Evolutionary conservation across 2,329 filamentous ascomycete species (phyloP).

Genomic region (Scorias spongiosa): DNA sequence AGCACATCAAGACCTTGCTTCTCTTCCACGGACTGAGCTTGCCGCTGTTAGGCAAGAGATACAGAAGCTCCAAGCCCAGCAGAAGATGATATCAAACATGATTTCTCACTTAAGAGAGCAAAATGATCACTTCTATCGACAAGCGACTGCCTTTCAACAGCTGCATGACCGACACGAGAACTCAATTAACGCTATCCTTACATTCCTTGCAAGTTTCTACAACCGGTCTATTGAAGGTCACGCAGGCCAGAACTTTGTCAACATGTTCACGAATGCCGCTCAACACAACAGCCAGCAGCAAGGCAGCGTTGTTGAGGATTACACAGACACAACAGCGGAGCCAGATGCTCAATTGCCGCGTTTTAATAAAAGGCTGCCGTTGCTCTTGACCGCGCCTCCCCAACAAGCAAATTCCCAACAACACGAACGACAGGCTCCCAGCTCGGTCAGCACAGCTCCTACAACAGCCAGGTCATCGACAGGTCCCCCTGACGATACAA

Average conservation of each 20-base stretch:
- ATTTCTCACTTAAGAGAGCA: slow-evolving; percentile 70
- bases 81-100: slow-evolving; percentile 69
- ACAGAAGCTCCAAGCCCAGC: slow-evolving; percentile 67
- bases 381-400: slow-evolving; percentile 18
- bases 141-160: slow-evolving; percentile 76
- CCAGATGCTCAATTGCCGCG: slow-evolving; percentile 19
- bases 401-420: slow-evolving; percentile 14
- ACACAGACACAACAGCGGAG: slow-evolving; percentile 26
- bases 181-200: slow-evolving; percentile 96
- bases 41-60: slow-evolving; percentile 65
- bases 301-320: slow-evolving; percentile 48
- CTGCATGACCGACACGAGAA: slow-evolving; percentile 95
- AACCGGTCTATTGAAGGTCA: slow-evolving; percentile 83
- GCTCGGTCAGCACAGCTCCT: slow-evolving; percentile 12
- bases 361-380: slow-evolving; percentile 13
- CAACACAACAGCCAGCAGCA: slow-evolving; percentile 19
- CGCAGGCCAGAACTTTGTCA: slow-evolving; percentile 60
- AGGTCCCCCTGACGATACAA: slow-evolving; percentile 1
- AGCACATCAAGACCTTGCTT: slow-evolving; percentile 33
- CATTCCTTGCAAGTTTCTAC: slow-evolving; percentile 92
- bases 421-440: not conserved
- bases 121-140: slow-evolving; percentile 74
- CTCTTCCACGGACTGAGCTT: slow-evolving; percentile 57
- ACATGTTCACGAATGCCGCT: slow-evolving; percentile 54
- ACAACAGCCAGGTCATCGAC: slow-evolving; percentile 6